Base-by-base conservation (phyloP, 2,329 filamentous ascomycete genomes). In the Apiospora pterosperma region DNA sequence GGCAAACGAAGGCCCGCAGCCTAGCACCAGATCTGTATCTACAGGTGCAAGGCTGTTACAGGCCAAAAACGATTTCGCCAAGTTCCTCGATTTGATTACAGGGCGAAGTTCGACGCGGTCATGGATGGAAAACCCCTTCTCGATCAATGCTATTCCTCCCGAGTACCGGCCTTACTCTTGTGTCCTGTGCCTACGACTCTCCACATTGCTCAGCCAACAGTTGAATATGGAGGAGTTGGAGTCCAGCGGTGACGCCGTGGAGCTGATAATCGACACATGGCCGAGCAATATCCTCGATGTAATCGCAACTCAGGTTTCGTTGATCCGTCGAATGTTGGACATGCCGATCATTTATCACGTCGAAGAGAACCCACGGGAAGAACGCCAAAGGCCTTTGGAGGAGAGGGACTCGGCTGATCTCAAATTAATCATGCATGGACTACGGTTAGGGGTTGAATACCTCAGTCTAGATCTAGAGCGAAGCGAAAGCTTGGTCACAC, bases 401-500 rank as follows among this genome's bases (percentile, higher is more conserved):
- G 79, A 82, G 66, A 78, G 74, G 64, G 74, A 80, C 62, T 61
- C 73, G 7, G 74, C 79, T 62, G 90, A 90, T 69, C 75, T 86
- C 16, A 81, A 84, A 63, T 76, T 91, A 34, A 79, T 90, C 25
- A 81, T 86, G 44, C 86, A 90, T 67, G 89, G 88, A 5, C 76
- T 91, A 25, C 85, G 89, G 16, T 80, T 92, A 55, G 88, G 85
- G 1, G 87, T 90, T 2, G 89, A 91, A 62, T 92, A 88, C 68
- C 71, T 88, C 62, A 87, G 85, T 38, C 76, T 92, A 5, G 88
- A 92, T 71, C 75, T 92, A 19, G 83, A 85, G 38, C 81, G 87
- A 39, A 82, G 80, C 42, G 80, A 85, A 59, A 75, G 76, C 0
- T 70, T 84, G 7, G 74, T 90, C 5, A 73, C 76, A 10, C 79